phyloP scores from a whole-genome alignment of 2,329 filamentous ascomycete genomes.

The Xylariaceae sp. region DNA sequence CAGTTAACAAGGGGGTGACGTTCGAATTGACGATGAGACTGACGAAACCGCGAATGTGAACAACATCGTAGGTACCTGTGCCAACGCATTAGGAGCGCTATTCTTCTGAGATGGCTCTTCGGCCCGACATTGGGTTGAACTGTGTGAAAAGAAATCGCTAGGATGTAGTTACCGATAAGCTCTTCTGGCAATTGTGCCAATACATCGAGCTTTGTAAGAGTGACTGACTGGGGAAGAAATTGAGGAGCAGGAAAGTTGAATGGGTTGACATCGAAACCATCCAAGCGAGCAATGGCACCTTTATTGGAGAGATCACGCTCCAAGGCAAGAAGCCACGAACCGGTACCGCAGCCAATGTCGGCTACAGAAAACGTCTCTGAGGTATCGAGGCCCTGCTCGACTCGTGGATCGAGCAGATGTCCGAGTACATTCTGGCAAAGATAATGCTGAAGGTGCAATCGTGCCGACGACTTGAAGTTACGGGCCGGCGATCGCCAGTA shows the following conservation, averaged over 20 bases:
- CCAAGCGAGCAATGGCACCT: conserved; percentile 6
- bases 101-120: no score
- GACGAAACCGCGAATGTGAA: conserved; percentile 22
- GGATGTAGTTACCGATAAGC: conserved; percentile 12
- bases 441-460: conserved; percentile 27
- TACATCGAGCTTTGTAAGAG: conserved; percentile 19
- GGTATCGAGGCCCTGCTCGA: conserved; percentile 8
- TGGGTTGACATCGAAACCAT: conserved; percentile 26
- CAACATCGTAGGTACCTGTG: conserved; percentile 21
- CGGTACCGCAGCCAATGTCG: conserved; percentile 29
- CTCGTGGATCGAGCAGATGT: conserved; percentile 19
- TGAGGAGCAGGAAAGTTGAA: conserved; percentile 17
- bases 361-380: conserved; percentile 16
- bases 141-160: no score
- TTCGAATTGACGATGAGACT: conserved; percentile 16
- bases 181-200: conserved; percentile 16
- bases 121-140: no score
- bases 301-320: conserved; percentile 14
- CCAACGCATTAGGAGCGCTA: no score
- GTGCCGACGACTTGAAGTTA: conserved; percentile 24
- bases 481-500: conserved; percentile 22
- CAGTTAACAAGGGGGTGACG: conserved; percentile 12
- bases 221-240: conserved; percentile 17
- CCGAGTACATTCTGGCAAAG: conserved; percentile 25
- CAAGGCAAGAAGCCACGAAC: conserved; percentile 22